phyloP scores from a whole-genome alignment of 805 yeast genomes.

The Zygosaccharomyces bailii region DNA sequence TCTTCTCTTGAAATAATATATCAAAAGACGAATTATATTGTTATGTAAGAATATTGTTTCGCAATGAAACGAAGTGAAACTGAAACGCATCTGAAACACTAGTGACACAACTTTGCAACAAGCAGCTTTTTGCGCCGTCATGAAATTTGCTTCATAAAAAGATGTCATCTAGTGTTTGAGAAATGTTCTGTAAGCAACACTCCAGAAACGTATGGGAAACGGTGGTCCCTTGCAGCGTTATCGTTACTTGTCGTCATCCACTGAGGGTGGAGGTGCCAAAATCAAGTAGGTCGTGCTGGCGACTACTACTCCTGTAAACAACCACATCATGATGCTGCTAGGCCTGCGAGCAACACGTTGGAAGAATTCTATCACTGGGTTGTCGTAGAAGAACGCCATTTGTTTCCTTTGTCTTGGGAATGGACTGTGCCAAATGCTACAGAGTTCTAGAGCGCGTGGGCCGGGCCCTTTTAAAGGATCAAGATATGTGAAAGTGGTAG shows the following conservation, averaged over 20 bases:
- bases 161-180: conserved; percentile 19
- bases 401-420: neutral
- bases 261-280: conserved; percentile 8
- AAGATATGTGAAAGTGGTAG: neutral
- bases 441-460: neutral
- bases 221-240: neutral
- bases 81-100: neutral
- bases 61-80: neutral
- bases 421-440: neutral
- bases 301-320: conserved; percentile 31
- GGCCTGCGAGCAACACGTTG: conserved; percentile 28
- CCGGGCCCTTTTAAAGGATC: neutral
- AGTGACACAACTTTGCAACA: neutral
- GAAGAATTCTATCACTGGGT: conserved; percentile 28
- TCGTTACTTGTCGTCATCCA: neutral
- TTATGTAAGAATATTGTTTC: neutral
- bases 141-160: conserved; percentile 5
- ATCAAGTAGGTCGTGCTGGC: conserved; percentile 28
- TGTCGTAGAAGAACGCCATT: conserved; percentile 32
- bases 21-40: neutral
- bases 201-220: neutral
- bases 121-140: too few relatives aligned
- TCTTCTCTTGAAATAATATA: too few relatives aligned
- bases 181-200: conserved; percentile 15
- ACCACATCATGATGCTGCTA: conserved; percentile 32